Percentiles rank a stretch among this genome's conserved stretches.
Conservation (phyloP, 2,329 filamentous ascomycete genomes). For the Balansia obtecta region DNA sequence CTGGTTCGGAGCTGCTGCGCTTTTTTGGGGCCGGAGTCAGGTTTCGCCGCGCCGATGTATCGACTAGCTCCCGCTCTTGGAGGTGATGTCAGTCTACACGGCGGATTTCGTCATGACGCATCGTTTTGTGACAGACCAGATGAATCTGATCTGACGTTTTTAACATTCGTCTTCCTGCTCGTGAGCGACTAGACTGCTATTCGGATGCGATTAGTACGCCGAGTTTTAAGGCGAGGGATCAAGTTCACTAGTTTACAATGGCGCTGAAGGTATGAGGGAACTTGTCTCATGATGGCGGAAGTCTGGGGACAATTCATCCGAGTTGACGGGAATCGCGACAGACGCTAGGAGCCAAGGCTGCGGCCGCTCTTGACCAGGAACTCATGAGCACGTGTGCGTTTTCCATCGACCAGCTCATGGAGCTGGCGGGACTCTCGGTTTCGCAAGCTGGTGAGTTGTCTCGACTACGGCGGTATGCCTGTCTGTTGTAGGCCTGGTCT, state of each 20-base stretch:
- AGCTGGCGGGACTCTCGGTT: conserved; percentile 83
- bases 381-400: conserved; percentile 84
- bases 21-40: conserved; percentile 17
- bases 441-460: conserved; percentile 63
- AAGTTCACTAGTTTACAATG: not conserved
- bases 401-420: conserved; percentile 94
- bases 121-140: not conserved
- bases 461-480: not conserved
- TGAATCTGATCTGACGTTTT: not conserved
- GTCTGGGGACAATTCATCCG: not conserved
- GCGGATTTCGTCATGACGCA: not conserved
- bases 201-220: not conserved
- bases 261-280: not conserved
- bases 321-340: conserved; percentile 21
- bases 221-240: not conserved
- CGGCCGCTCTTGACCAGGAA: conserved; percentile 80
- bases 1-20: not conserved
- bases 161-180: not conserved
- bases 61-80: not conserved
- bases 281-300: not conserved
- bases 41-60: conserved; percentile 25
- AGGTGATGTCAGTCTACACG: conserved; percentile 6
- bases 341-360: conserved; percentile 81
- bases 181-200: not conserved
- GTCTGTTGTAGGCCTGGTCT: not conserved